Percentiles rank a stretch among this genome's conserved stretches.
These are phyloP conservation scores for Trametes sp. DNA, from an alignment of 1,284 basidiomycete genomes.

Conservation along the genomic window DNA sequence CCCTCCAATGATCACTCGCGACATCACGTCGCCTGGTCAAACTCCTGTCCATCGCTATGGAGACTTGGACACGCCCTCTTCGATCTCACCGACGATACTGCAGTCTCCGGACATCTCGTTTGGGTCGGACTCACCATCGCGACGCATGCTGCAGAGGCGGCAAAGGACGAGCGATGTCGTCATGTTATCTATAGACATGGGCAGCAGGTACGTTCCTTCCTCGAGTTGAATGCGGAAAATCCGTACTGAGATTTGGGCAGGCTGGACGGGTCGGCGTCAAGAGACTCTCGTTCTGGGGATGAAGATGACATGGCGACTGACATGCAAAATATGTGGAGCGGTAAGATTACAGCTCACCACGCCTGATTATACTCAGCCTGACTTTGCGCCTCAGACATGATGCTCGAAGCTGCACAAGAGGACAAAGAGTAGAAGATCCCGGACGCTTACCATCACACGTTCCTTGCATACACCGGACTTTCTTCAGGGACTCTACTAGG, in stretches of 20 bases:
- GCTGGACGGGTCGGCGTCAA: constrained; percentile 51
- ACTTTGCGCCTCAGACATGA: constrained; percentile 52
- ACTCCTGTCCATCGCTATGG: constrained; percentile 40
- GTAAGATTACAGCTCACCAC: constrained; percentile 45
- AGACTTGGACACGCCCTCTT: constrained; percentile 49
- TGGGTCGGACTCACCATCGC: constrained; percentile 49
- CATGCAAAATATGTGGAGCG: constrained; percentile 74
- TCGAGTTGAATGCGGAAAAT: neutral
- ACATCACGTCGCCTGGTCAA: constrained; percentile 59
- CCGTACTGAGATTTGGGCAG: constrained; percentile 37
- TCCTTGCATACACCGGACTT: constrained; percentile 23
- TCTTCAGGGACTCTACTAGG: constrained; percentile 20
- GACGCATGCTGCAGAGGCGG: constrained; percentile 59
- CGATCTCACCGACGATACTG: constrained; percentile 46
- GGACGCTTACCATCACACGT: constrained; percentile 24
- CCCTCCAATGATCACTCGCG: constrained; percentile 57
- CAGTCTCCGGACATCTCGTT: constrained; percentile 58
- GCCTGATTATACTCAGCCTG: neutral
- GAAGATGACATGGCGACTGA: constrained; percentile 63
- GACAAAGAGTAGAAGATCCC: constrained; percentile 39
- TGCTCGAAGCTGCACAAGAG: constrained; percentile 63
- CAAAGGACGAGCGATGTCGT: constrained; percentile 66
- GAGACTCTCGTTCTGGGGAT: constrained; percentile 46
- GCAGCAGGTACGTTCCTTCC: constrained; percentile 36
- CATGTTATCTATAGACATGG: constrained; percentile 64